Evolutionary conservation across 768 basidiomycete genomes (phyloP), one percentile per base, ranked within the genome.

Genomic region (Lactifluus piperatus): DNA sequence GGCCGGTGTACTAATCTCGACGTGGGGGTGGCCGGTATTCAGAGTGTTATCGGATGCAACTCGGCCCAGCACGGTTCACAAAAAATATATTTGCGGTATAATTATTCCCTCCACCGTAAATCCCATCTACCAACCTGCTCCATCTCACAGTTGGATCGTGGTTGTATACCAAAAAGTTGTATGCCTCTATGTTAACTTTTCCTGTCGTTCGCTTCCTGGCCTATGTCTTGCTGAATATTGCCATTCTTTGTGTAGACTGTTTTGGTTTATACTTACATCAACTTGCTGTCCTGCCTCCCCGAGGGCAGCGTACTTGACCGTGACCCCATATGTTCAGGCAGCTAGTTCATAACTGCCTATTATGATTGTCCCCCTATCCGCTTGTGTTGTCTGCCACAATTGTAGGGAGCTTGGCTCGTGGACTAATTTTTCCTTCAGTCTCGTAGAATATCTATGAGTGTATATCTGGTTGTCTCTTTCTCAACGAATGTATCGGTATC

Each of bases 401-500:
- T 51, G 41, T 50, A 27, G 53, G 43, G 48, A 32, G 32, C 27
- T 41, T 37, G n/a, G 47, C 53, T 44, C 32, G 41, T 44, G 43
- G 50, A 41, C 47, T 61, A 44, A 51, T 51, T 49, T 36, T 51
- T 51, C 34, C 27, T 36, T 20, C 27, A 59, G 43, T 39, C 51
- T 51, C 57, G 36, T 59, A 62, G 57, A 58, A 43, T 49, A 47
- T 58, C 51, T 44, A 44, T 61, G 47, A n/a, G 49, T 58, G 48
- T 50, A 57, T 22, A 58, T 47, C 39, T 60, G 49, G 16, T 51
- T 59, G 49, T 57, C 49, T 29, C 26, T 29, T 18, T 48, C 11
- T 78, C 68, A 86, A 45, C 82, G 67, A 16, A 73, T 81, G 69
- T 89, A 90, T 65, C 82, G 74, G 68, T 88, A 90, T 24, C 87